Conservation (phyloP, 1,284 basidiomycete species). For the Ceratobasidium theobromae region DNA sequence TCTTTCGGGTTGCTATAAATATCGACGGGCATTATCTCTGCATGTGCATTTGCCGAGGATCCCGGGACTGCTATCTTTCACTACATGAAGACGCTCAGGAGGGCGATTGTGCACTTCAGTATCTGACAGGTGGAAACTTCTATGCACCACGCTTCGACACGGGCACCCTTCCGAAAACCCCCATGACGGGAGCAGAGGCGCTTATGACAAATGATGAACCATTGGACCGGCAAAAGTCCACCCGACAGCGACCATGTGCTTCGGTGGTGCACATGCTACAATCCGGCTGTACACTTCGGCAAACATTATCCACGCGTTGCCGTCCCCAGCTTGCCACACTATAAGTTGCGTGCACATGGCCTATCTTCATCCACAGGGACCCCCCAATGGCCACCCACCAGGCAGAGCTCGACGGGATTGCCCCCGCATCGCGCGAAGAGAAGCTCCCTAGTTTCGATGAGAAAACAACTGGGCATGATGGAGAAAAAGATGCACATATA, state of each 20-base stretch:
- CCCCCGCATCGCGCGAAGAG: conserved; percentile 6
- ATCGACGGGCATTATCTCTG: too few species aligned
- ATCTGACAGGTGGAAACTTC: too few species aligned
- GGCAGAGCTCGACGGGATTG: conserved; percentile 6
- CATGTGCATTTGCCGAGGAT: neutral
- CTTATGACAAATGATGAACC: conserved; percentile 10
- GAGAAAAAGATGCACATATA: neutral
- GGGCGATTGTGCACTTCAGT: too few species aligned
- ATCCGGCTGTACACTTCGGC: conserved; percentile 1
- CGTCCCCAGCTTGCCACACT: neutral
- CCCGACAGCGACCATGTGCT: conserved; percentile 14
- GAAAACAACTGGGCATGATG: neutral
- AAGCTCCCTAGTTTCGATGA: conserved; percentile 22
- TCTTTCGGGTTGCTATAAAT: too few species aligned
- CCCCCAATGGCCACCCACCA: conserved; percentile 11
- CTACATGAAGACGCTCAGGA: too few species aligned
- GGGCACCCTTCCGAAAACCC: neutral
- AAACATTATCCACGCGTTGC: neutral
- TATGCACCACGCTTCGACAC: neutral
- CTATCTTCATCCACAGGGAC: neutral
- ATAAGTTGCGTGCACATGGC: neutral
- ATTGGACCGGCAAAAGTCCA: neutral
- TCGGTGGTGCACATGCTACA: conserved; percentile 14
- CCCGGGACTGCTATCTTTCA: neutral
- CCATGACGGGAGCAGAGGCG: neutral